A percentile compares a stretch with the other conserved stretches of the same genome.
Evolutionary conservation across 1,139 yeast species (phyloP).

Genomic region (Geotrichum macrosporum): DNA sequence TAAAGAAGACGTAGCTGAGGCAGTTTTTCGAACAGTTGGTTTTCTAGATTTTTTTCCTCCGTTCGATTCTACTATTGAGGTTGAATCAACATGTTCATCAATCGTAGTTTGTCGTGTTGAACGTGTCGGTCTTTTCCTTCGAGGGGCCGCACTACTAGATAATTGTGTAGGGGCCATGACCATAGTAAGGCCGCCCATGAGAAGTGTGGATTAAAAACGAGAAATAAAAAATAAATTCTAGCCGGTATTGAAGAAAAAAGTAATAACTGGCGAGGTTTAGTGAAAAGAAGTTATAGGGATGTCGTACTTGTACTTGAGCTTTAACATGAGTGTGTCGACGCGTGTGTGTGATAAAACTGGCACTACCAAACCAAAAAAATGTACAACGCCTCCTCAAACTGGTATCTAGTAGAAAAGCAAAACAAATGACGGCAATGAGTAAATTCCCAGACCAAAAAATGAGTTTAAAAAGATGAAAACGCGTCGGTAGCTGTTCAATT

Average conservation of each 20-base stretch:
- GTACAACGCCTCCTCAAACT: not conserved
- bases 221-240: not conserved
- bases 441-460: not conserved
- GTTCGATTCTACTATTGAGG: not conserved
- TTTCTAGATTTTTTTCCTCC: slow-evolving; percentile 4
- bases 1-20: not conserved
- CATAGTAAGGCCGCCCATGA: slow-evolving; percentile 20
- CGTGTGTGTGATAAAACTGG: not conserved
- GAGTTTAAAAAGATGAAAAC: not conserved
- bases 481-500: not conserved
- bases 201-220: not conserved
- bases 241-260: not conserved
- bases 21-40: slow-evolving; percentile 10
- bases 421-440: not conserved
- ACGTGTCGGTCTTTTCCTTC: slow-evolving; percentile 6
- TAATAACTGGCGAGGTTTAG: not conserved
- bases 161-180: slow-evolving; percentile 20
- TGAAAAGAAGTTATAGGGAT: not conserved
- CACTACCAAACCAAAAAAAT: not conserved
- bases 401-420: not conserved
- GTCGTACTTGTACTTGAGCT: not conserved
- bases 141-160: slow-evolving; percentile 12
- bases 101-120: slow-evolving; percentile 2
- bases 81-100: slow-evolving; percentile 1
- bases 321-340: not conserved